These are phyloP conservation scores for Chytridiales sp. DNA, from an alignment of 371 early-diverging fungal genomes.

Conservation along the genomic window DNA sequence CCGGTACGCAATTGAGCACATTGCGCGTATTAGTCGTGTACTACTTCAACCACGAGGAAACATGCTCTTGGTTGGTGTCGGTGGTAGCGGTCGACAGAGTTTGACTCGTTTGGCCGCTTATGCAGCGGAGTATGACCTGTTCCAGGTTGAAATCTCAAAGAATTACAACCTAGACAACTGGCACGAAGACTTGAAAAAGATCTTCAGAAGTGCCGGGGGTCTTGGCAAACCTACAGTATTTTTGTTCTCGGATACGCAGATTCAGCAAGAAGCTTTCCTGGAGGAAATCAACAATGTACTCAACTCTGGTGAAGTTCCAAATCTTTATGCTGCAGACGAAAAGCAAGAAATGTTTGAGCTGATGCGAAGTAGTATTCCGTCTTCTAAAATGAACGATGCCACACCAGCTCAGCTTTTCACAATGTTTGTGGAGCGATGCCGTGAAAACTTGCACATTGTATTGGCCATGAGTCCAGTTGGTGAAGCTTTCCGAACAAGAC, in stretches of 20 bases:
- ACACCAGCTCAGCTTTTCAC: constrained; percentile 45
- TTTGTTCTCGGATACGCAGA: constrained; percentile 55
- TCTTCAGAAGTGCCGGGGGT: constrained; percentile 46
- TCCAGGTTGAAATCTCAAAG: constrained; percentile 53
- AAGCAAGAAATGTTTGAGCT: constrained; percentile 54
- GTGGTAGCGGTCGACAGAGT: constrained; percentile 54
- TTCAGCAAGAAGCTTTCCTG: constrained; percentile 54
- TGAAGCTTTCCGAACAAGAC: constrained; percentile 51
- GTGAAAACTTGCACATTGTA: constrained; percentile 54
- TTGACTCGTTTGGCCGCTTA: constrained; percentile 51
- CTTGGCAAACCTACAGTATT: constrained; percentile 47
- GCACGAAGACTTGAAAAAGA: constrained; percentile 58
- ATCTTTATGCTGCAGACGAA: constrained; percentile 51
- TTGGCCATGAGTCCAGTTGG: constrained; percentile 56
- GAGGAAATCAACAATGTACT: constrained; percentile 57
- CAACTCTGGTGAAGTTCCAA: constrained; percentile 56
- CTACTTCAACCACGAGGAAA: constrained; percentile 53
- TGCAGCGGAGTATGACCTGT: constrained; percentile 52
- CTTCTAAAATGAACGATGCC: constrained; percentile 30
- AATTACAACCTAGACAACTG: constrained; percentile 50
- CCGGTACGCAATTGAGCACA: constrained; percentile 55
- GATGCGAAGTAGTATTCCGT: constrained; percentile 39
- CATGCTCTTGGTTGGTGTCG: constrained; percentile 54
- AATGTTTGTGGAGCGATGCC: constrained; percentile 50
- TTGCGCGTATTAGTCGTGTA: constrained; percentile 51